phyloP scores from a whole-genome alignment of 148 eudicot genomes.

The Rhododendron mucronatum region DNA sequence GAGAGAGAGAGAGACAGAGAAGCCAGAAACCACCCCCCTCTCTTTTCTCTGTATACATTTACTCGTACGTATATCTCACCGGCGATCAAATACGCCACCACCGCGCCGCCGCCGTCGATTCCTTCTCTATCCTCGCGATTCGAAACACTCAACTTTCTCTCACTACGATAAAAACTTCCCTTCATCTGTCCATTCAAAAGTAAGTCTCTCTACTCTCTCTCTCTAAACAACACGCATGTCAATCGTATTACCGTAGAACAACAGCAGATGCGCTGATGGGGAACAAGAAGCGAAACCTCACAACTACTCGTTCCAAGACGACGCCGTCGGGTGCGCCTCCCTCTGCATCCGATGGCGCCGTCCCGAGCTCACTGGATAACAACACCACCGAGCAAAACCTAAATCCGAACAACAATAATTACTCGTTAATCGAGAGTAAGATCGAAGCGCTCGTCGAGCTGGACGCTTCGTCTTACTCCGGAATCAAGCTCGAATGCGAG shows the following conservation, averaged over 20 bases:
- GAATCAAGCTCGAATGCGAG: constrained; percentile 67
- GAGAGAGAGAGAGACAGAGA: background rate
- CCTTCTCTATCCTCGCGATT: background rate
- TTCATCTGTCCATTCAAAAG: background rate
- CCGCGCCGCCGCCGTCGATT: background rate
- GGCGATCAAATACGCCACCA: constrained; percentile 5
- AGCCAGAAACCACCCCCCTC: background rate
- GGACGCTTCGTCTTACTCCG: constrained; percentile 13
- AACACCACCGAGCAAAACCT: constrained; percentile 6
- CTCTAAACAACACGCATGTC: constrained; percentile 16
- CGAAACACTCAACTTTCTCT: constrained; percentile 1
- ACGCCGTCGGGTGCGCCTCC: constrained; percentile 20
- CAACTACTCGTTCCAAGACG: constrained; percentile 42
- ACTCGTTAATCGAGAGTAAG: background rate
- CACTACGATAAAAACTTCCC: background rate
- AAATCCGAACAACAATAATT: background rate
- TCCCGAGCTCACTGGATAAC: background rate
- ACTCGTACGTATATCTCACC: background rate
- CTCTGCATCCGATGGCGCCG: constrained; percentile 8
- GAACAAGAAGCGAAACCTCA: constrained; percentile 48
- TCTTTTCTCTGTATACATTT: too few species aligned
- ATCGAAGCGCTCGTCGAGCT: constrained; percentile 8
- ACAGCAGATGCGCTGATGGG: constrained; percentile 40
- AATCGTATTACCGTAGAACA: constrained; percentile 12
- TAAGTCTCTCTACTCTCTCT: constrained; percentile 11